Conservation (phyloP, 306 rosid species). For the Cotoneaster glaucophyllus region DNA sequence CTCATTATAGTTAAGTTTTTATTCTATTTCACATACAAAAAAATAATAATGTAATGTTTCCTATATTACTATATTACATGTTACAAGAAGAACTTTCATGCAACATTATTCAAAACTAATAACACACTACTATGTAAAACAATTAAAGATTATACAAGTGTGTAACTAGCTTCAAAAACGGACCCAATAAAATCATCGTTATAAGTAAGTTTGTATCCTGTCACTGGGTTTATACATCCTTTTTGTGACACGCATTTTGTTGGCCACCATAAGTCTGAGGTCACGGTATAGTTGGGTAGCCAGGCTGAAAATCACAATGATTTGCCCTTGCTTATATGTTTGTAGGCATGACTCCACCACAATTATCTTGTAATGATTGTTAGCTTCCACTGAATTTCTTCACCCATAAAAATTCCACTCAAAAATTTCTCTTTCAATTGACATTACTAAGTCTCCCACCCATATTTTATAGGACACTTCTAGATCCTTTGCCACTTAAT, state of each 20-base stretch:
- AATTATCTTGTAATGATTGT: background rate
- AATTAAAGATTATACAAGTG: background rate
- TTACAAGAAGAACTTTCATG: too few relatives aligned
- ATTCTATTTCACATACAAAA: too few relatives aligned
- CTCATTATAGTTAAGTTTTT: background rate
- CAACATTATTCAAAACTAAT: background rate
- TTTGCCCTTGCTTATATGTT: background rate
- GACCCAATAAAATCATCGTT: background rate
- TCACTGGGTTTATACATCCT: background rate
- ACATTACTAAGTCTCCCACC: background rate
- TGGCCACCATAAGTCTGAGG: background rate
- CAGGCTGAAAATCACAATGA: background rate
- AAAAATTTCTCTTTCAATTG: background rate
- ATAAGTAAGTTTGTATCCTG: too few relatives aligned
- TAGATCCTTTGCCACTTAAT: background rate
- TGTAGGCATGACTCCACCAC: background rate
- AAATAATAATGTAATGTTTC: too few relatives aligned
- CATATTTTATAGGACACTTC: background rate
- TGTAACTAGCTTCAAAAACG: background rate
- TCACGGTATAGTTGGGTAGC: background rate
- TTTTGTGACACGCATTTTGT: background rate
- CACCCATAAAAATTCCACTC: background rate
- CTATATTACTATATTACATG: background rate
- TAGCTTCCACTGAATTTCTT: background rate
- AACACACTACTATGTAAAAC: rapidly evolving